Base-by-base conservation (phyloP, 2,329 filamentous ascomycete species). In the Pseudogymnoascus sp. region DNA sequence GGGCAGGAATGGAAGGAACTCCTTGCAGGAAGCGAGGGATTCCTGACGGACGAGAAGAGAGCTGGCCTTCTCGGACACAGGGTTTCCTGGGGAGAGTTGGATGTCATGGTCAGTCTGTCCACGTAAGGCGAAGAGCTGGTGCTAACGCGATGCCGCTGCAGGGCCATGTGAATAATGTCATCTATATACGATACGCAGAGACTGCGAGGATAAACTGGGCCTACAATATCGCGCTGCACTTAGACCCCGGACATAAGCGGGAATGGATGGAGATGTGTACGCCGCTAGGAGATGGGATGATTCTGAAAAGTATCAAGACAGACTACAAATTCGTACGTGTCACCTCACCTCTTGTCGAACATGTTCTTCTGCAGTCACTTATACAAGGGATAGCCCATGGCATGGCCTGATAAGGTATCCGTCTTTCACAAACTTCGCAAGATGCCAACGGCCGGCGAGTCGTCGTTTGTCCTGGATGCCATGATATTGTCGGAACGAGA, bases 21-120 rank as follows among this genome's bases (percentile, higher is more conserved):
- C 63, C 76, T 89, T 31, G 89, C 87, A 0, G 90, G 89, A 0
- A 86, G 85, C 63, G 89, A 93, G 70, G 90, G 91, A 0, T 96
- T 86, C 73, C 74, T 95, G 66, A 89, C 87, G 0, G 82, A 79
- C 10, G 78, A 81, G 64, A 81, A 83, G 68, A 79, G 85, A 60
- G 84, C 81, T 53, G 84, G 89, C 0, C 72, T 93, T 35, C 84
- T 85, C 66, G 78, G 81, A 61, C 86, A 90, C 65, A 80, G 82
- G 67, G 87, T 96, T 24, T 86, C 85, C 0, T 96, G 90, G 91
- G 92, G 91, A 31, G 91, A 96, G 74, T 91, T 92, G 89, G 90
- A 85, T 67, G 77, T 74, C 68, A 84, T 85, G 82, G 82, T 84
- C 71, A 75, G 79, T 75, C 63, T 64, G 22, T 37, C 60, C 66